Percentiles rank a stretch among this genome's conserved stretches.
Evolutionary conservation across 2,329 filamentous ascomycete species (phyloP).

Genomic region (Eurotiales sp.): DNA sequence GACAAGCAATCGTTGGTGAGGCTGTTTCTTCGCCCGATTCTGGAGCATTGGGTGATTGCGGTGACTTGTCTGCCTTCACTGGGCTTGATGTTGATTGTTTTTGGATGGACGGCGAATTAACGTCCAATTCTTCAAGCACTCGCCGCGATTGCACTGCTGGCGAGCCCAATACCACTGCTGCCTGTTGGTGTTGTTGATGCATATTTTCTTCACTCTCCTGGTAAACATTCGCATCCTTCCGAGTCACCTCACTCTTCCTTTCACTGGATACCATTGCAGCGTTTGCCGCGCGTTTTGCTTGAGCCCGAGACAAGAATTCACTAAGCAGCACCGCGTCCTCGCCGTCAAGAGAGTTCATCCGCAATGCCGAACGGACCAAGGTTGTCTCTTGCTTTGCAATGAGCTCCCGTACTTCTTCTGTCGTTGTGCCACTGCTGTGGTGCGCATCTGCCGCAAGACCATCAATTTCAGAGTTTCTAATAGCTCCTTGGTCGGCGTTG

Average conservation of each 20-base stretch:
- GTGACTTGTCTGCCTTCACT: conserved; percentile 20
- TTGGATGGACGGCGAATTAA: conserved; percentile 37
- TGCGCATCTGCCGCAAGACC: conserved; percentile 3
- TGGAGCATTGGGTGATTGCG: conserved; percentile 14
- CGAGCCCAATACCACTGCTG: conserved; percentile 16
- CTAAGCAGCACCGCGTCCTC: conserved; percentile 39
- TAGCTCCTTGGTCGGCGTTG: background rate
- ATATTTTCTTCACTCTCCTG: conserved; percentile 16
- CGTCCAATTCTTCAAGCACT: conserved; percentile 33
- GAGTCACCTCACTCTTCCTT: background rate
- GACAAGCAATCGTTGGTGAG: conserved; percentile 25
- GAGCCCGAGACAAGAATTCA: conserved; percentile 38
- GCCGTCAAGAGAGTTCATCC: conserved; percentile 33
- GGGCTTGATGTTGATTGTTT: conserved; percentile 20
- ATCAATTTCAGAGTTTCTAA: conserved; percentile 6
- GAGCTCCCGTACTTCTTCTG: conserved; percentile 22
- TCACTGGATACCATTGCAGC: conserved; percentile 5
- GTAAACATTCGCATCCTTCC: conserved; percentile 23
- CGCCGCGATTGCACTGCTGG: conserved; percentile 31
- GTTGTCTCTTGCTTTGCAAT: conserved; percentile 30
- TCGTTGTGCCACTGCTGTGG: conserved; percentile 15
- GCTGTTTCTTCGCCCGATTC: conserved; percentile 19
- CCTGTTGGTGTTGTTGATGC: background rate
- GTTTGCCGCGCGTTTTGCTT: conserved; percentile 36
- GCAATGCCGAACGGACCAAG: conserved; percentile 34